Evolutionary conservation across 2,329 filamentous ascomycete species (phyloP).

Genomic region (Tolypocladium inflatum): DNA sequence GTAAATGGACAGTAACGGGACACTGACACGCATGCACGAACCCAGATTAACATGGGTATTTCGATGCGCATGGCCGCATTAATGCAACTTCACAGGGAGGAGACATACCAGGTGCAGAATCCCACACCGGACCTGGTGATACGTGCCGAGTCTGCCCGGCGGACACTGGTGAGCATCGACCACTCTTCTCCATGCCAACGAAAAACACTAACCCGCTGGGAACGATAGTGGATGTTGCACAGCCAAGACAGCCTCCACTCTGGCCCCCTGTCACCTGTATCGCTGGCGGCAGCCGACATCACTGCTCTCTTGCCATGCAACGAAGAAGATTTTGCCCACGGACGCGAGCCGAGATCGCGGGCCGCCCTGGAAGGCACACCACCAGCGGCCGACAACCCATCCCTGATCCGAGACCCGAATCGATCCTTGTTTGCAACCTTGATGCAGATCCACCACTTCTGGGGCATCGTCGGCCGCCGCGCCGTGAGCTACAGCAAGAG

Average conservation of each 20-base stretch:
- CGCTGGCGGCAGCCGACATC: conserved; percentile 42
- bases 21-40: background rate
- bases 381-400: conserved; percentile 36
- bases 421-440: conserved; percentile 46
- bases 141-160: conserved; percentile 44
- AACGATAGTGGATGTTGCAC: conserved; percentile 45
- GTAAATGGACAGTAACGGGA: background rate
- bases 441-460: conserved; percentile 45
- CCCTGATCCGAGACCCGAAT: conserved; percentile 29
- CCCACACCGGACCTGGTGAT: conserved; percentile 35
- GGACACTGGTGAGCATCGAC: conserved; percentile 35
- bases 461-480: conserved; percentile 41
- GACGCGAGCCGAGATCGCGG: conserved; percentile 35
- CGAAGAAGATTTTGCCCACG: conserved; percentile 40
- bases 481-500: conserved; percentile 35
- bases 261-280: conserved; percentile 39
- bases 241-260: conserved; percentile 49
- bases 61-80: conserved; percentile 45
- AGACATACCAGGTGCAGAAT: conserved; percentile 36
- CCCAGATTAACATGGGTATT: conserved; percentile 45
- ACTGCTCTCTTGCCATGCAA: conserved; percentile 43
- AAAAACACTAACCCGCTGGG: background rate
- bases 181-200: background rate
- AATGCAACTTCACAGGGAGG: conserved; percentile 45
- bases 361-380: conserved; percentile 45